Base-by-base conservation (phyloP, 1,284 basidiomycete genomes). In the Ceratobasidium sp. region DNA sequence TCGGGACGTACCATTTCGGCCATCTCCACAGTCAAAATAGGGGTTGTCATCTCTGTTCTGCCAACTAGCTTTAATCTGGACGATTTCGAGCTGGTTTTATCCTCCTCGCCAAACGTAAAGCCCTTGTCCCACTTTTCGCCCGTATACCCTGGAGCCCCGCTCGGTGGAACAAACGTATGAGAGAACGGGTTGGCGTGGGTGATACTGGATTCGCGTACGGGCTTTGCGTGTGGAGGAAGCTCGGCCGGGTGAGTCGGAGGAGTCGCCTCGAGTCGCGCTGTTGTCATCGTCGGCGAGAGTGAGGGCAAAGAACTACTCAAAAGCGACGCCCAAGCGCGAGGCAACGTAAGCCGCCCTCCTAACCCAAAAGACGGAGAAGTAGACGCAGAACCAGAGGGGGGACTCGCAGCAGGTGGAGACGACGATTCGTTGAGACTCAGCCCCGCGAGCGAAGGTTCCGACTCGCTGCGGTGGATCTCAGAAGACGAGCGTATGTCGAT, bases 111-210 rank as follows among this genome's bases (percentile, higher is more conserved):
- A 50, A 55, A 52, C 21, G 36, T 18, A 43, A 69, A 69, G 3
- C 65, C 65, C 52, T 69, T 69, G 32, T 69, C 65, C 65, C 65
- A 69, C 14, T 69, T 39, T 32, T 69, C 65, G 6, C 65, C 65
- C 1, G 39, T 57, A 41, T 69, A 69, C 36, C 65, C 65, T 2
- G 65, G 65, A 9, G 65, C 65, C 18, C 65, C 65, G 30, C 65
- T 69, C 9, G 65, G 65, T 23, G 65, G 52, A 21, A 57, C 36
- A 55, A 57, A 55, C 23, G 46, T 50, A 45, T 69, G 65, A 43
- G 65, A 9, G 28, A 69, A 69, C 6, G 65, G 65, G 28, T 69
- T 69, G 18, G 12, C 26, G 39, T 69, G 65, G 39, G 65, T 69
- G 30, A 69, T 69, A 26, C 36, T 57, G 28, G 50, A 41, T 18